Evolutionary conservation across 805 yeast species (phyloP).

Genomic region (Ogataea chonburiensis): DNA sequence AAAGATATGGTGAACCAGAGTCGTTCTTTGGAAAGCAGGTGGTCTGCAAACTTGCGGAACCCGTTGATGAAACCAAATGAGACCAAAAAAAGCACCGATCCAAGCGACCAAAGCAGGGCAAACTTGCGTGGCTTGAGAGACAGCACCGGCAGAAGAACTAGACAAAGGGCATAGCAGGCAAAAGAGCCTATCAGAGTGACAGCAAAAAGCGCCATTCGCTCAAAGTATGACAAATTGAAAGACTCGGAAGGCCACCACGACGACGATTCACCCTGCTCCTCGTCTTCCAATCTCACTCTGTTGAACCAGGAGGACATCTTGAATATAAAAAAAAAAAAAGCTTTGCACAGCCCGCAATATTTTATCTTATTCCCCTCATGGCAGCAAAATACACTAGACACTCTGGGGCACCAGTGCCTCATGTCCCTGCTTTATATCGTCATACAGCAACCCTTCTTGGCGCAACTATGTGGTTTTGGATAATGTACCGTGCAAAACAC

Average conservation of each 20-base stretch:
- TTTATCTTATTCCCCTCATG: slow-evolving; percentile 10
- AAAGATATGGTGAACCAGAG: slow-evolving; percentile 72
- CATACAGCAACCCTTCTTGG: slow-evolving; percentile 69
- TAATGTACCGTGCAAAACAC: slow-evolving; percentile 74
- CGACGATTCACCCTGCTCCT: slow-evolving; percentile 6
- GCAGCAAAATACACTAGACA: slow-evolving; percentile 39
- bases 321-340: neutral
- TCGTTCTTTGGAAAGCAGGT: slow-evolving; percentile 67
- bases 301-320: slow-evolving; percentile 8
- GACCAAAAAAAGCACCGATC: slow-evolving; percentile 73
- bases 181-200: slow-evolving; percentile 69
- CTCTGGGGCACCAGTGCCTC: slow-evolving; percentile 65
- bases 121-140: slow-evolving; percentile 84
- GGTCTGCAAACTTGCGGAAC: slow-evolving; percentile 65
- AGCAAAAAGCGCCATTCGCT: slow-evolving; percentile 70
- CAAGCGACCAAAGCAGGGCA: slow-evolving; percentile 82
- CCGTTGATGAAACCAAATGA: slow-evolving; percentile 90
- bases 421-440: slow-evolving; percentile 55
- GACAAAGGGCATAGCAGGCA: slow-evolving; percentile 74
- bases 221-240: slow-evolving; percentile 65
- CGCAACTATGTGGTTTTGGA: slow-evolving; percentile 89
- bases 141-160: slow-evolving; percentile 77
- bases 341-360: slow-evolving; percentile 1
- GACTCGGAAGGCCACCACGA: slow-evolving; percentile 13
- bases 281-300: slow-evolving; percentile 7